Percentiles rank a stretch among this genome's conserved stretches.
phyloP scores from a whole-genome alignment of 1,284 basidiomycete genomes.

The Blastosporella zonata region DNA sequence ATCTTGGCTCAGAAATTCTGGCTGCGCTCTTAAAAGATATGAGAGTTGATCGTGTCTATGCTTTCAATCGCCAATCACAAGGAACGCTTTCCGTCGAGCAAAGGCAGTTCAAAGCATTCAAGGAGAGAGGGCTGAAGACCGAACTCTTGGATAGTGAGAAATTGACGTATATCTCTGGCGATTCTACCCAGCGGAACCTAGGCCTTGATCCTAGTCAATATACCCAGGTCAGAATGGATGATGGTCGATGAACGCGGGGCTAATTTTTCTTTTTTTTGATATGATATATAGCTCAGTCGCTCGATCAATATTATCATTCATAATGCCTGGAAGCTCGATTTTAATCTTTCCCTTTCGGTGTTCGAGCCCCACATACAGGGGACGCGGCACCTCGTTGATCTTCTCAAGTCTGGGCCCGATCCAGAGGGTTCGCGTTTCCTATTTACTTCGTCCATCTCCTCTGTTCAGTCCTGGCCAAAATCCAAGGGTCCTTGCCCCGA shows the following conservation, averaged over 20 bases:
- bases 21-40: slow-evolving; percentile 18
- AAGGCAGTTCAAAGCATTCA: slow-evolving; percentile 26
- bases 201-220: background rate
- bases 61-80: slow-evolving; percentile 22
- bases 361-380: slow-evolving; percentile 35
- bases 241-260: background rate
- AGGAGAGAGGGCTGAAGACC: slow-evolving; percentile 24
- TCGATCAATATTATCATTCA: slow-evolving; percentile 33
- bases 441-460: slow-evolving; percentile 31
- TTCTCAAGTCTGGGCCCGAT: slow-evolving; percentile 20
- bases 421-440: slow-evolving; percentile 26
- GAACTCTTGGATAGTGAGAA: slow-evolving; percentile 21
- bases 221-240: background rate
- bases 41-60: slow-evolving; percentile 8
- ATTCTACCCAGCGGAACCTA: slow-evolving; percentile 4
- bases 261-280: slow-evolving; percentile 5
- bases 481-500: slow-evolving; percentile 26
- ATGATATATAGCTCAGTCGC: slow-evolving; percentile 21
- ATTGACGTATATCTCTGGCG: slow-evolving; percentile 24
- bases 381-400: slow-evolving; percentile 32
- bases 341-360: slow-evolving; percentile 33
- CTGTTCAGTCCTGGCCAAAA: slow-evolving; percentile 31
- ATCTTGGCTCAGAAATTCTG: slow-evolving; percentile 9
- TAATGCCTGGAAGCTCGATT: slow-evolving; percentile 41
- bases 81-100: slow-evolving; percentile 11